Evolutionary conservation across 305 asterid species (phyloP), one percentile per base, ranked within the genome.

Genomic region (Lippia alba): DNA sequence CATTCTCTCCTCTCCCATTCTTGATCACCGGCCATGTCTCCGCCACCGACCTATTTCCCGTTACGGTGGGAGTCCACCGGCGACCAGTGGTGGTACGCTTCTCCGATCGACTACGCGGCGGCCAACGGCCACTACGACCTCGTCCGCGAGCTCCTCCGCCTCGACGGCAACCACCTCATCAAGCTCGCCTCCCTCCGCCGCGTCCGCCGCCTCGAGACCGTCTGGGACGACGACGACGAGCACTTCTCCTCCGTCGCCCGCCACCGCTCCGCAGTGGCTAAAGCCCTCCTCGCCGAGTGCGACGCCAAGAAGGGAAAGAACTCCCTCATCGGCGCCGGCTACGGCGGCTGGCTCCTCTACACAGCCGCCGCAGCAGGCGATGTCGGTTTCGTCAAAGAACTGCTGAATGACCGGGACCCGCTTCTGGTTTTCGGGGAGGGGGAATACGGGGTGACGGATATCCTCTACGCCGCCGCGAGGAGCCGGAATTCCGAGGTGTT

Each of bases 61-160:
- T 87, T 94, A 5, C 75, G 99, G 56, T 94, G 99, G 99, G 99
- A 94, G 71, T 91, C 97, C 90, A 89, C 99, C 49, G 99, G 99
- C 45, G 99, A 94, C 12, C 99, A 92, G 32, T 94, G 99, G 99
- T 94, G 99, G 99, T 94, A 88, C 70, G 99, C 96, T 11, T 90
- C 98, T 56, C 99, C 99, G 20, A 88, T 94, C 58, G 99, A 94
- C 40, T 94, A 89, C 85, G 99, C 99, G 0, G 97, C 97, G 14
- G 99, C 99, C 36, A 94, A 92, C 71, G 99, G 99, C 16, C 97
- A 92, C 82, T 92, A 84, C 76, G 99, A 94, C 45, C 41, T 92
- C 51, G 97, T 94, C 58, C 82, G 95, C 5, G 94, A 94, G 75
- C 97, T 94, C 58, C 97, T 94, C 79, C 96, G 96, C 50, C 84